phyloP scores from a whole-genome alignment of 2,329 filamentous ascomycete genomes.

The Microcyclosporella mali region DNA sequence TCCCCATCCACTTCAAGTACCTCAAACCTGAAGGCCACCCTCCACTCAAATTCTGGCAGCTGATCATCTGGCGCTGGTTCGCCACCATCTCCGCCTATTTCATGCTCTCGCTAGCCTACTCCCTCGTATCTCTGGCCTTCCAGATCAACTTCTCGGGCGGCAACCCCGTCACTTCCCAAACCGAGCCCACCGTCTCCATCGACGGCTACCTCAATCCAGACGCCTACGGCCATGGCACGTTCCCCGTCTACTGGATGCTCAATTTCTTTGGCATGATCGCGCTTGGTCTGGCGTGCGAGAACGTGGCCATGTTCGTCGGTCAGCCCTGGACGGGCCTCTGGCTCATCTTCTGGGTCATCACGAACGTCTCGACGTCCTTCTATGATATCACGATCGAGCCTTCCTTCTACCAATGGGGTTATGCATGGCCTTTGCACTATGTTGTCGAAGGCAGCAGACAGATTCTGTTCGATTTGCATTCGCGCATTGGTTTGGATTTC shows the following conservation, averaged over 20 bases:
- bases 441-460: slow-evolving; percentile 55
- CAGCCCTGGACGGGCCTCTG: slow-evolving; percentile 57
- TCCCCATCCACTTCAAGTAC: slow-evolving; percentile 54
- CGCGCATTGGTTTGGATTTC: slow-evolving; percentile 54
- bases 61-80: slow-evolving; percentile 53
- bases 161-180: slow-evolving; percentile 43
- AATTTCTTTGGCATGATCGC: slow-evolving; percentile 59
- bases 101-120: slow-evolving; percentile 58
- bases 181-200: slow-evolving; percentile 32
- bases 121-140: slow-evolving; percentile 57
- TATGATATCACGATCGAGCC: slow-evolving; percentile 55
- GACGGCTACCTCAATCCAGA: slow-evolving; percentile 39
- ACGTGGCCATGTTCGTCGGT: slow-evolving; percentile 57
- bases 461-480: slow-evolving; percentile 57
- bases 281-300: slow-evolving; percentile 58
- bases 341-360: slow-evolving; percentile 63
- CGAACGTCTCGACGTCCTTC: slow-evolving; percentile 57
- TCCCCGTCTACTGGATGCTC: slow-evolving; percentile 50
- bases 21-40: slow-evolving; percentile 50
- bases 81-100: slow-evolving; percentile 55
- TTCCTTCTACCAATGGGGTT: slow-evolving; percentile 56
- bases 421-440: slow-evolving; percentile 58
- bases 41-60: slow-evolving; percentile 52
- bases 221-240: slow-evolving; percentile 53
- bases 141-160: slow-evolving; percentile 51